Evolutionary conservation across 352 stramenopile species (phyloP), one percentile per base, ranked within the genome.

Genomic region (Paralagenidium karlingii): DNA sequence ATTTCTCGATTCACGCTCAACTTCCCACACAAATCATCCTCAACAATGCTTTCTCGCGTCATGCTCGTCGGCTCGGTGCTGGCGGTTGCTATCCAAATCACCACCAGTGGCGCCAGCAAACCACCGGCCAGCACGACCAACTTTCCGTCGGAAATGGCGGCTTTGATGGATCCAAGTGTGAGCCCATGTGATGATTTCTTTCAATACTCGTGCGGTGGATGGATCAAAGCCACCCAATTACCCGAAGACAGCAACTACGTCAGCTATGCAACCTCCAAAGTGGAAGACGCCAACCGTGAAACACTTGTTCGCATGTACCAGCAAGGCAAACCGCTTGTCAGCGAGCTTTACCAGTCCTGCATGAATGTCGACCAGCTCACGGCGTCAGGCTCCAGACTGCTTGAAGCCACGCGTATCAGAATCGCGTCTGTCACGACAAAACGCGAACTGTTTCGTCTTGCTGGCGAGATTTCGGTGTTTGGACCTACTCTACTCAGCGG

Each of bases 401-500:
- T n/a, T n/a, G n/a, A n/a, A n/a, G 55, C 38, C 29, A 27, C 40
- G 11, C 74, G 74, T 2, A 52, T 87, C 10, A 37, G 46, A 24
- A 75, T 91, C 42, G 34, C 40, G 8, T 38, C 24, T 10, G 43
- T 44, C 0, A 49, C 48, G 10, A 70, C 43, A 29, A 76, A 67
- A 18, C 28, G 40, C 0, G 45, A 58, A 19, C 42, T 88, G 8
- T 77, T 91, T 26, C 47, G 51, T 6, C 11, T 86, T 7, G 58
- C 68, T 0, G 77, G 71, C 5, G 40, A 63, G 16, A 46, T 91
- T 16, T 77, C 69, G 8, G 55, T 61, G 32, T 50, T 55, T 1
- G 69, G 73, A 1, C 58, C 90, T 0, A 58, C 67, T 42, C 85
- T 92, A 22, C 73, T 97, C 21, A 95, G 93, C 31, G 51, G 44